Evolutionary conservation across 768 basidiomycete genomes (phyloP), one percentile per base, ranked within the genome.

Genomic region (Amanita rimosa): DNA sequence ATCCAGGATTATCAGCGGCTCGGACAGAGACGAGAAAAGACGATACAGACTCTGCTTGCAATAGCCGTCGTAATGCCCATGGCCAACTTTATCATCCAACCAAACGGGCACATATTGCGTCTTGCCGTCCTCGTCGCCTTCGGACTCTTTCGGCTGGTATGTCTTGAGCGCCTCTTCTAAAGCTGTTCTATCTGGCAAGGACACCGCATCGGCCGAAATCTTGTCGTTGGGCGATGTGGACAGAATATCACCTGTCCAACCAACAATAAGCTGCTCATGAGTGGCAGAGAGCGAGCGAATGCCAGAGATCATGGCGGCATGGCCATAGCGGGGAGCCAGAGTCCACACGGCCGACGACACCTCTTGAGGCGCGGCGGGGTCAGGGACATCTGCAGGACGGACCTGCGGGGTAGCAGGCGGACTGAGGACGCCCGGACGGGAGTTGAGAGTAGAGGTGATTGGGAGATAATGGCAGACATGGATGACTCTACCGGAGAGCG

Each of bases 51-150:
- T 95, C 59, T 85, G 83, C 65, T 99, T 99, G 77, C 94, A 97
- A 64, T 96, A 97, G 0, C 93, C 94, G 56, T 98, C 93, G 62
- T 97, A 96, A 62, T 96, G 93, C 0, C 85, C 90, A 58, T 92
- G 88, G 17, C 90, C 92, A 34, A 92, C 78, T 62, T 85, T 78
- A 57, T 91, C 87, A 57, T 88, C 83, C 31, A 94, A 71, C 88
- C 89, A 96, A 10, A 99, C 88, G 4, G 95, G 93, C 6, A 88
- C 78, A 56, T 90, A 96, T 11, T 68, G 74, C 42, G 85, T 80
- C 58, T 74, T 79, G 54, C 77, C 72, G 22, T 41, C 48, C 51
- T 76, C 71, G 50, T 78, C 71, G 1, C 65, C 63, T 53, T 78
- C 78, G 19, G 74, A 72, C 36, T 80, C 81, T 52, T 79, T 78